Evolutionary conservation across 2,329 filamentous ascomycete genomes (phyloP).

Genomic region (Fusarium musae): DNA sequence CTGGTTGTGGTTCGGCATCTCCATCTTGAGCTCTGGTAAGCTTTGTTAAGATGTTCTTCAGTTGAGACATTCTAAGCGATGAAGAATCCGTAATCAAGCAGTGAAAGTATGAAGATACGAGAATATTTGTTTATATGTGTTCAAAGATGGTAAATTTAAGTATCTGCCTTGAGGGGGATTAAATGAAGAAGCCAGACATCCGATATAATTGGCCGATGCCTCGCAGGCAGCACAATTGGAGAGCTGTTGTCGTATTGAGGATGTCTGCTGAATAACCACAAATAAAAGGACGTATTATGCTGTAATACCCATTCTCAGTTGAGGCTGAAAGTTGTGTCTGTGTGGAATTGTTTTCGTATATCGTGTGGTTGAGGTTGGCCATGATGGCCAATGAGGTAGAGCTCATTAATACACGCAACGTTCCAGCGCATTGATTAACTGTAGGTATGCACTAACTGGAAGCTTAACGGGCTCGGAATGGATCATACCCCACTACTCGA

Average conservation of each 20-base stretch:
- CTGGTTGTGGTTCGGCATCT: constrained; percentile 26
- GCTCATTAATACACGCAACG: constrained; percentile 45
- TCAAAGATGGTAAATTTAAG: background rate
- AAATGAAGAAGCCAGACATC: background rate
- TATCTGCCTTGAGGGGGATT: constrained; percentile 3
- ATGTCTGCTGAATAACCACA: background rate
- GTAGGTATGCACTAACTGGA: background rate
- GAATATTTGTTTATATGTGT: background rate
- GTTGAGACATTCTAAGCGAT: constrained; percentile 32
- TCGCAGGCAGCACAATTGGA: constrained; percentile 4
- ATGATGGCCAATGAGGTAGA: constrained; percentile 32
- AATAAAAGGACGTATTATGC: background rate
- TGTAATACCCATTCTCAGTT: background rate
- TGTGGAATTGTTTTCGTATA: constrained; percentile 16
- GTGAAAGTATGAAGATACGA: background rate
- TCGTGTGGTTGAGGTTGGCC: constrained; percentile 14
- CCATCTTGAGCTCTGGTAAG: constrained; percentile 21
- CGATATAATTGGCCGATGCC: background rate
- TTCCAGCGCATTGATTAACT: constrained; percentile 42
- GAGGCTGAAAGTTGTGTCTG: constrained; percentile 3
- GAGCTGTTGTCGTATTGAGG: background rate
- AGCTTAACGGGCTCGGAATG: constrained; percentile 16
- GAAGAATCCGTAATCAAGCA: background rate
- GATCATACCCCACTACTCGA: constrained; percentile 24
- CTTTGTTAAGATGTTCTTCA: constrained; percentile 36